Base-by-base conservation (phyloP, 2,329 filamentous ascomycete genomes). In the Talaromyces marneffei region DNA sequence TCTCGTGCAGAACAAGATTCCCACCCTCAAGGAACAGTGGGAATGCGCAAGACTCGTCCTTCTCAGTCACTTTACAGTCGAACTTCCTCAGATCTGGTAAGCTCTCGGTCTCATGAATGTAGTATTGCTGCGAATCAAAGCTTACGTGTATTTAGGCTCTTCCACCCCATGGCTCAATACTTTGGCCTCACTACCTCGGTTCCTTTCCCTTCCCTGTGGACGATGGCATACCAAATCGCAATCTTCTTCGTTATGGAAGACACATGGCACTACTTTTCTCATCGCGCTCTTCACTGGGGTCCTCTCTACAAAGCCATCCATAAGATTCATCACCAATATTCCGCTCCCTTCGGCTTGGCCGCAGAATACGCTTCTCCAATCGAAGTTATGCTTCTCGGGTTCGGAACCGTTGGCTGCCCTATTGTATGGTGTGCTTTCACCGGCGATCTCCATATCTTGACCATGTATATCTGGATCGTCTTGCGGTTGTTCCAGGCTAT, bases 271-370 rank as follows among this genome's bases (percentile, higher is more conserved):
- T 99, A 99, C 83, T 97, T 92, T 87, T 87, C 86, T 68, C 94
- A 99, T 80, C 91, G 94, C 69, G 85, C 85, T 46, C 86, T 99
- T 79, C 94, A 99, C 83, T 95, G 91, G 81, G 92, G 91, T 23
- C 91, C 92, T 40, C 87, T 99, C 5, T 99, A 99, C 86, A 96
- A 92, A 82, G 85, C 87, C 72, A 90, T 99, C 71, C 94, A 99
- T 85, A 99, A 99, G 82, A 92, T 99, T 69, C 94, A 99, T 81
- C 94, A 99, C 82, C 93, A 94, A 72, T 99, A 99, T 82, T 96
- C 92, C 39, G 94, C 94, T 12, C 94, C 94, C 18, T 99, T 99
- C 73, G 94, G 94, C 68, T 83, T 99, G 58, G 93, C 94, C 20
- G 93, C 94, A 61, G 94, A 99, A 79, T 99, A 99, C 77, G 94